Evolutionary conservation across 2,329 filamentous ascomycete species (phyloP).

Genomic region (Fusarium nelsonii): DNA sequence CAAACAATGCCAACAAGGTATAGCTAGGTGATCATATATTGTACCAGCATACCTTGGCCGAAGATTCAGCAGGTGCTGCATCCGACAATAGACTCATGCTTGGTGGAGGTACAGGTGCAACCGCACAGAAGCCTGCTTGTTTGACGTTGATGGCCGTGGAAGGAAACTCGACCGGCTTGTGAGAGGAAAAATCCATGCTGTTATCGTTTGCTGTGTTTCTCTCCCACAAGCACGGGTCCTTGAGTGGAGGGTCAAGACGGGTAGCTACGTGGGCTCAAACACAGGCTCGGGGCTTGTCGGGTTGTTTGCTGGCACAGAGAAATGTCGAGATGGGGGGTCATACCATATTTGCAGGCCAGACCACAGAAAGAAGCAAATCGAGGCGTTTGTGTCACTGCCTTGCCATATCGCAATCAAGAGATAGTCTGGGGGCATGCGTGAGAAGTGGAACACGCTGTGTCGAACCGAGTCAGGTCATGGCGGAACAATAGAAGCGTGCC

Average conservation of each 20-base stretch:
- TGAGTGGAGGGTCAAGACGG: conserved; percentile 13
- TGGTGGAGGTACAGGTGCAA: conserved; percentile 26
- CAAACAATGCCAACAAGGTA: neutral
- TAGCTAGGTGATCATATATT: conserved; percentile 13
- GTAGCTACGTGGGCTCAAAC: conserved; percentile 31
- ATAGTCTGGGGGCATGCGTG: neutral
- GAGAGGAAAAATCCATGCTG: neutral
- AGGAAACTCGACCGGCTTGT: conserved; percentile 1
- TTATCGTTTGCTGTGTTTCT: neutral
- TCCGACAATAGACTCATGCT: conserved; percentile 6
- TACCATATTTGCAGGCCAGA: neutral
- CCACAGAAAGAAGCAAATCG: no score
- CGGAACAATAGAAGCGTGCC: neutral
- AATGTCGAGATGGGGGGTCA: neutral
- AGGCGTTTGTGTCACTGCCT: neutral
- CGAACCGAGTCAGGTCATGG: neutral
- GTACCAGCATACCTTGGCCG: conserved; percentile 2
- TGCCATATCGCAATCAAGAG: neutral
- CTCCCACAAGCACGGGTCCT: neutral
- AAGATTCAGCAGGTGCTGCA: conserved; percentile 33
- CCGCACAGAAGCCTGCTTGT: conserved; percentile 7
- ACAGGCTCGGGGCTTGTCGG: neutral
- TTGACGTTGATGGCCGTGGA: conserved; percentile 10
- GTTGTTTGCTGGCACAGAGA: conserved; percentile 11
- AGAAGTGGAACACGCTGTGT: neutral